These are phyloP conservation scores for Saccharum spontaneum DNA, from an alignment of 176 grass and related monocot genomes.

Conservation along the genomic window DNA sequence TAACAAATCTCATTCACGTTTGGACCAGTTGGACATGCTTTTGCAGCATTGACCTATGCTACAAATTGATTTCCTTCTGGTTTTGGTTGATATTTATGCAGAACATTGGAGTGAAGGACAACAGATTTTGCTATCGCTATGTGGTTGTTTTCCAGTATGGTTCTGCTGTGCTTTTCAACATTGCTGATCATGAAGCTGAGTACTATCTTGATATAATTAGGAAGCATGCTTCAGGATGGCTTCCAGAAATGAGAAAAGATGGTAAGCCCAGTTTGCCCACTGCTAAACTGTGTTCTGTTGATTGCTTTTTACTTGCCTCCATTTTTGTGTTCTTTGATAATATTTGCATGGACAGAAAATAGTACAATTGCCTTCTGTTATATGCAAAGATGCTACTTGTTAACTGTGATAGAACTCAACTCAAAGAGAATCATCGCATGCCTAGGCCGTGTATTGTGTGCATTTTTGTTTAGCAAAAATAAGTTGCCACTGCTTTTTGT, in stretches of 20 bases:
- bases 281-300: not conserved
- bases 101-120: slow-evolving; percentile 73
- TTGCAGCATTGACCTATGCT: not conserved
- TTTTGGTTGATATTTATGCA: slow-evolving; percentile 40
- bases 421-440: not conserved
- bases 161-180: slow-evolving; percentile 87
- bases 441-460: not conserved
- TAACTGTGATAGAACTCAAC: not conserved
- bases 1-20: not conserved
- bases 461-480: not conserved
- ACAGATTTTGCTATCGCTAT: slow-evolving; percentile 66
- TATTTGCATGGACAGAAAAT: not conserved
- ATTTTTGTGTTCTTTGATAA: not conserved
- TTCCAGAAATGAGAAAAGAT: slow-evolving; percentile 84
- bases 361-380: not conserved
- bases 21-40: not conserved
- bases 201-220: slow-evolving; percentile 85
- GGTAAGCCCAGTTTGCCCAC: slow-evolving; percentile 44
- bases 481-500: not conserved
- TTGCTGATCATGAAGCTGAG: slow-evolving; percentile 91
- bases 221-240: slow-evolving; percentile 88
- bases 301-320: not conserved
- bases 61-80: not conserved
- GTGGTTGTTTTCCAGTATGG: slow-evolving; percentile 94
- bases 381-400: not conserved